Base-by-base conservation (phyloP, 2,329 filamentous ascomycete species). In the Elsinoe ampelina region DNA sequence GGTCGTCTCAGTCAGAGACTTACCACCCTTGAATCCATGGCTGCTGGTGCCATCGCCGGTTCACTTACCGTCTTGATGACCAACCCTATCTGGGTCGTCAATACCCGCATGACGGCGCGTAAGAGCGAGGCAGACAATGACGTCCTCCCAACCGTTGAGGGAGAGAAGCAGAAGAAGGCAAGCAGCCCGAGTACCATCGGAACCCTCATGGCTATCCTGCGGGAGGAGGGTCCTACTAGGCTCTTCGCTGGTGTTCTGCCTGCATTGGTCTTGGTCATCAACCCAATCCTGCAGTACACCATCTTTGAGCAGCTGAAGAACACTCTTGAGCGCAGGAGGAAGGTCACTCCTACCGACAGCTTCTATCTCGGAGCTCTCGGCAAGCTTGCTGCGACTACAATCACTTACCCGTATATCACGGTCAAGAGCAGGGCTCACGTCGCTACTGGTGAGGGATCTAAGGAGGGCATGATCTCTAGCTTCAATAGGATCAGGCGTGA, bases 251-350 rank as follows among this genome's bases (percentile, higher is more conserved):
- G 93, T 60, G 92, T 98, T 54, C 80, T 96, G 58, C 93, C 93
- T 8, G 93, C 93, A 0, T 77, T 98, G 63, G 84, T 98, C 63
- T 79, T 98, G 61, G 93, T 98, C 67, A 90, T 96, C 75, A 98
- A 98, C 76, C 93, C 93, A 3, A 98, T 98, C 63, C 77, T 98
- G 62, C 93, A 98, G 76, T 98, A 98, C 74, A 98, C 93, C 13
- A 86, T 98, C 57, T 98, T 97, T 66, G 93, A 98, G 79, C 92
- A 98, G 77, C 77, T 97, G 76, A 97, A 96, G 82, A 95, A 97
- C 70, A 67, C 80, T 22, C 74, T 96, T 57, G 92, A 96, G 80
- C 87, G 81, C 70, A 79, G 80, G 69, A 77, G 78, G 52, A 83
- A 86, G 64, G 81, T 97, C 58, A 95, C 89, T 0, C 89, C 92